These are phyloP conservation scores for Hirsutella thompsonii DNA, from an alignment of 2,329 filamentous ascomycete genomes.

Conservation along the genomic window DNA sequence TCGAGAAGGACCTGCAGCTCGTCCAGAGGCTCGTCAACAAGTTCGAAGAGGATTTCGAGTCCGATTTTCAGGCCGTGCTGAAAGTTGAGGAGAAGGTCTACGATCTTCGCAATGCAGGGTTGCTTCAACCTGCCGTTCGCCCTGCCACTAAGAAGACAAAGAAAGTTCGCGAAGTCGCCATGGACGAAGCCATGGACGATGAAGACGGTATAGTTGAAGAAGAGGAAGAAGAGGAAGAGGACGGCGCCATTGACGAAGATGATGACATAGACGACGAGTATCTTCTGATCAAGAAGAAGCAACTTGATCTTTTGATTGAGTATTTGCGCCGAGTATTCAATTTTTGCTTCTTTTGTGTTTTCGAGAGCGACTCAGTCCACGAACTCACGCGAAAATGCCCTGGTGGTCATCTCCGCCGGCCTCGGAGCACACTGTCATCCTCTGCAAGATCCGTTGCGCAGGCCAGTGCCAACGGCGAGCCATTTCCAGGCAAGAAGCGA, in stretches of 20 bases:
- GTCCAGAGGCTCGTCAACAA: slow-evolving; percentile 72
- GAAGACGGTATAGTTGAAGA: slow-evolving; percentile 56
- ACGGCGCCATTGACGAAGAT: slow-evolving; percentile 66
- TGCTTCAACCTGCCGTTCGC: slow-evolving; percentile 54
- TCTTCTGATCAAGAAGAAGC: slow-evolving; percentile 85
- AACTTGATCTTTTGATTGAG: slow-evolving; percentile 88
- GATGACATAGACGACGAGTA: slow-evolving; percentile 89
- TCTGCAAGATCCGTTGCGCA: slow-evolving; percentile 74
- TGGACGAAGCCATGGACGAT: slow-evolving; percentile 50
- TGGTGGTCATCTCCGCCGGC: slow-evolving; percentile 89
- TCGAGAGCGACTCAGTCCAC: slow-evolving; percentile 94
- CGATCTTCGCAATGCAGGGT: slow-evolving; percentile 61
- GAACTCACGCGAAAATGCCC: slow-evolving; percentile 93
- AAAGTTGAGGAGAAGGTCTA: slow-evolving; percentile 84
- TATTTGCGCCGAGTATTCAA: slow-evolving; percentile 95
- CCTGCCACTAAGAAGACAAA: slow-evolving; percentile 44
- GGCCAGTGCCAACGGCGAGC: slow-evolving; percentile 70
- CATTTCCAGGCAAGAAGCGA: slow-evolving; percentile 75
- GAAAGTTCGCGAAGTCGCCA: slow-evolving; percentile 44
- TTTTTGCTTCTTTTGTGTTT: slow-evolving; percentile 99
- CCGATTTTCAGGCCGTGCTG: slow-evolving; percentile 60
- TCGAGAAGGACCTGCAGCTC: slow-evolving; percentile 78
- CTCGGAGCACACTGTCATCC: slow-evolving; percentile 71
- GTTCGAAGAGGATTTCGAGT: slow-evolving; percentile 73
- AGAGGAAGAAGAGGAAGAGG: slow-evolving; percentile 75